Base-by-base conservation (phyloP, 202 grass and related monocot genomes). In the Alloteropsis angusta region DNA sequence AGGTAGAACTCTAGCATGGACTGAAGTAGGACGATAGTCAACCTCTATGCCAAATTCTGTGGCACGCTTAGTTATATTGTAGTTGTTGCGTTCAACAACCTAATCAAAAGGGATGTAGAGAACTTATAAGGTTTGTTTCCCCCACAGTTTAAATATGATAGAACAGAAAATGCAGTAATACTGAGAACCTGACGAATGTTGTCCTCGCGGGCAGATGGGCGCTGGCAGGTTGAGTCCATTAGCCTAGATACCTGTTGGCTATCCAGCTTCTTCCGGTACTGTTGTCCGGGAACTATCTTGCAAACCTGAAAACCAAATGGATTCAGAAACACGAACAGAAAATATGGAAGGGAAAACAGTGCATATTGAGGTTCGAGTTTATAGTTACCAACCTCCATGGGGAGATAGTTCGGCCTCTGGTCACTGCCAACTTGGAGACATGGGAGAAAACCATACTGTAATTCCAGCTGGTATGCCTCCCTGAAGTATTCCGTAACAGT, bases 21-120 rank as follows among this genome's bases (percentile, higher is more conserved):
- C 28, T n/a, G 48, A 35, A 61, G 90, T 78, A 53, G 80, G 80
- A 18, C 68, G 68, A 50, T 64, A 18, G 34, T 87, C 86, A 77
- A 97, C 79, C 82, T 87, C 79, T 67, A 97, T 88, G 8, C 89
- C 90, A 18, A 90, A 97, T 39, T 97, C 93, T 6, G 64, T 83
- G 26, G 87, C 87, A 58, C 67, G 87, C 5, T 60, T n/a, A 54
- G 85, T 76, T 5, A 26, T 56, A 55, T 86, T 72, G 63, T 93
- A 97, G 10, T 67, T 23, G 17, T 88, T 97, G 0, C 36, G 9
- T 43, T 12, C 7, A 64, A 93, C 79, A 64, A 65, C 76, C 93
- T 93, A 62, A 47, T 37, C 6, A 44, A 60, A 77, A 77, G 22
- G 54, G 32, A 47, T 67, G 79, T 68, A 82, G 54, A 82, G 12